Evolutionary conservation across 495 filamentous ascomycete genomes (phyloP), one percentile per base, ranked within the genome.

Genomic region (Hypoxylon cercidicola): DNA sequence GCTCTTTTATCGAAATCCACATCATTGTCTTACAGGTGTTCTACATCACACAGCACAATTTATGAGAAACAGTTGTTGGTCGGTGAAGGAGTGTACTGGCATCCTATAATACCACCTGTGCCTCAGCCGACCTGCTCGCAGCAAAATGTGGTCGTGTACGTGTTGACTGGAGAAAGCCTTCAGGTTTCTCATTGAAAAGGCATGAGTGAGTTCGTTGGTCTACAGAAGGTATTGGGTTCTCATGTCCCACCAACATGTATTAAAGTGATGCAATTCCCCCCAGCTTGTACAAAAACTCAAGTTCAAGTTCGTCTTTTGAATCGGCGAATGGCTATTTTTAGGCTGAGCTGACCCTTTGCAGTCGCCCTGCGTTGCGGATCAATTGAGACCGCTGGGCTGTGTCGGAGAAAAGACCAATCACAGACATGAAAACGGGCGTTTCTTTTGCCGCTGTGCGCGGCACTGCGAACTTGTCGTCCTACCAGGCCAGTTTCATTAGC

Each of bases 341-440:
- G 37, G 35, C 25, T 15, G 7, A 25, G 51, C 25, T 35, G 45
- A 55, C 49, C 43, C 43, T 16, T 32, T 13, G 9, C 40, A 35
- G 28, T 23, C 28, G 40, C 41, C 20, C n/a, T 48, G 32, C 21
- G 2, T 7, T 21, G 15, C 2, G 16, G 34, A 37, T 49, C 39
- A 52, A 45, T 52, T 12, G 43, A 40, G 37, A 0, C 10, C 15
- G 21, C 35, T 28, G 34, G 53, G 53, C 37, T 54, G 23, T 48
- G 64, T 55, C 54, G 23, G 34, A 57, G 7, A 7, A 18, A 44
- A 8, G 25, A 32, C 37, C 64, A 62, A 62, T 62, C 39, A 54
- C 20, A 2, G 10, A 28, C 40, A 20, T 41, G 12, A 3, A 53
- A 25, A 25, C 9, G 44, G 9, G 11, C 40, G 56, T 60, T 61